Conservation (phyloP, 805 yeast genomes). For the Pichia sporocuriosa region DNA sequence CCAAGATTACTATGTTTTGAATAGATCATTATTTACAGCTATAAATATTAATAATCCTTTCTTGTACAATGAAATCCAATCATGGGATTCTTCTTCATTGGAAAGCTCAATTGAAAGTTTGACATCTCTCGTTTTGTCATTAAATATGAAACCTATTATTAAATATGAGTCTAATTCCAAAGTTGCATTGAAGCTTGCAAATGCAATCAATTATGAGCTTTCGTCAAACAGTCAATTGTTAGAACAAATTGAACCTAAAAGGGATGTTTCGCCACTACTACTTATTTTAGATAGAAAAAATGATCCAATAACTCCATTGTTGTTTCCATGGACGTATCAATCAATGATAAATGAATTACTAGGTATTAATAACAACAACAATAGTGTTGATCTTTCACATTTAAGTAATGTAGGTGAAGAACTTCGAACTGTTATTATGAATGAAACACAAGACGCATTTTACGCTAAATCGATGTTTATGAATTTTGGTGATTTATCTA, state of each 20-base stretch:
- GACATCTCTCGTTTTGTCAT: slow-evolving; percentile 55
- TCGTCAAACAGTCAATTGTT: slow-evolving; percentile 55
- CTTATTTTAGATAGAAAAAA: slow-evolving; percentile 74
- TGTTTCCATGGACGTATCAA: slow-evolving; percentile 97
- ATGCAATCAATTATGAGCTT: slow-evolving; percentile 53
- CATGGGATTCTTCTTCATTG: slow-evolving; percentile 43
- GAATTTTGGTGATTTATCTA: slow-evolving; percentile 94
- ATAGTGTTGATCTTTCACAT: slow-evolving; percentile 61
- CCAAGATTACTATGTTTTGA: slow-evolving; percentile 73
- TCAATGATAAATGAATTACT: slow-evolving; percentile 93
- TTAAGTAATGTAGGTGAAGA: slow-evolving; percentile 54
- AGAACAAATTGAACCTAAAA: slow-evolving; percentile 47
- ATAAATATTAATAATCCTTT: slow-evolving; percentile 23
- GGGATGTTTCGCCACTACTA: slow-evolving; percentile 66
- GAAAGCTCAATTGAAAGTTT: slow-evolving; percentile 37
- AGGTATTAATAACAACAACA: slow-evolving; percentile 58
- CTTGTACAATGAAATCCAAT: slow-evolving; percentile 25
- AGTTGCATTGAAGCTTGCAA: slow-evolving; percentile 60
- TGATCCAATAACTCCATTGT: slow-evolving; percentile 89
- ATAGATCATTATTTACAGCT: slow-evolving; percentile 50
- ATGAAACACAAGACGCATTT: slow-evolving; percentile 67
- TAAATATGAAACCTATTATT: slow-evolving; percentile 72
- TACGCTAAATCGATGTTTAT: slow-evolving; percentile 75
- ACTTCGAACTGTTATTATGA: slow-evolving; percentile 55
- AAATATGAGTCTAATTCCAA: slow-evolving; percentile 68